A percentile compares a stretch with the other conserved stretches of the same genome.
Evolutionary conservation across 768 basidiomycete species (phyloP).

Genomic region (Royoungia palumana): DNA sequence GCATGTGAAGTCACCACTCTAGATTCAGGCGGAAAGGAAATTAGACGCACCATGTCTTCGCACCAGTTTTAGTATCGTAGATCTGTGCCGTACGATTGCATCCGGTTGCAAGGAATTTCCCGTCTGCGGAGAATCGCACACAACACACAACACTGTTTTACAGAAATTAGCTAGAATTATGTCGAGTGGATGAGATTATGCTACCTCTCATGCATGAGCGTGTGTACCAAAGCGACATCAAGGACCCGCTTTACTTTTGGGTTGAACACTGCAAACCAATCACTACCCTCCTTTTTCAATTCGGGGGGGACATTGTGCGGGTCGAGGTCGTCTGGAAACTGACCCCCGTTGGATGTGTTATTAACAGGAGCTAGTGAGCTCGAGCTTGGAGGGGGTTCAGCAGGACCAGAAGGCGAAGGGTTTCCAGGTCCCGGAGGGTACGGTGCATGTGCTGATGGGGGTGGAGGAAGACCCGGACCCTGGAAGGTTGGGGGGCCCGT

Average conservation of each 20-base stretch:
- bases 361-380: conserved; percentile 25
- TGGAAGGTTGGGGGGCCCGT: conserved; percentile 31
- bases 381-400: conserved; percentile 23
- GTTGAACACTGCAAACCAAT: conserved; percentile 91
- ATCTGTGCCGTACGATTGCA: conserved; percentile 97
- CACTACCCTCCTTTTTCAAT: conserved; percentile 61
- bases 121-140: conserved; percentile 92
- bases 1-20: conserved; percentile 10
- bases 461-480: conserved; percentile 36
- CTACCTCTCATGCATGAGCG: conserved; percentile 87
- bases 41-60: conserved; percentile 69
- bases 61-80: conserved; percentile 86
- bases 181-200: conserved; percentile 12
- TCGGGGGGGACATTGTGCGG: conserved; percentile 33
- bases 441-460: conserved; percentile 30
- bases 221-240: conserved; percentile 80
- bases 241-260: conserved; percentile 73
- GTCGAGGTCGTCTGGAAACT: conserved; percentile 35
- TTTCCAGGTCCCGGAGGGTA: conserved; percentile 33
- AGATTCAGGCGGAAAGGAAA: not conserved
- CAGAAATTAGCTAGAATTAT: conserved; percentile 7
- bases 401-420: conserved; percentile 29
- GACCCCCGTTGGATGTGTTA: conserved; percentile 27
- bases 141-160: conserved; percentile 73
- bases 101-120: conserved; percentile 89